A percentile compares a stretch with the other conserved stretches of the same genome.
Evolutionary conservation across 1,139 yeast species (phyloP).

Genomic region (Hansenula lynferdii): DNA sequence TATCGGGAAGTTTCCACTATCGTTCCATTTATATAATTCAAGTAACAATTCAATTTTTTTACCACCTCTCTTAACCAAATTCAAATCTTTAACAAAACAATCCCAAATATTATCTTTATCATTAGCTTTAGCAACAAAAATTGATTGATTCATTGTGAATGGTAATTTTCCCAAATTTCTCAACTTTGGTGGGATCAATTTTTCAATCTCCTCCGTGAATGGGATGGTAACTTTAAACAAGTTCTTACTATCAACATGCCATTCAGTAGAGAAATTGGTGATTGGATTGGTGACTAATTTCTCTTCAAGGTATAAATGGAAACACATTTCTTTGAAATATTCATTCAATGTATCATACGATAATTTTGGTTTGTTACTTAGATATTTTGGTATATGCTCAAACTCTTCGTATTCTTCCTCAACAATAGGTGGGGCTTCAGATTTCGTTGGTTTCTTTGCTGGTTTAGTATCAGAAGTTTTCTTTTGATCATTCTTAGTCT

Average conservation of each 20-base stretch:
- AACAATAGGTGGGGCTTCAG: constrained; percentile 3
- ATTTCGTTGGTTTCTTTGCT: neutral
- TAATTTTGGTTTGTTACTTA: constrained; percentile 35
- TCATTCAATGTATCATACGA: constrained; percentile 43
- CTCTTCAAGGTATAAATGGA: constrained; percentile 60
- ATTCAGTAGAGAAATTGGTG: constrained; percentile 44
- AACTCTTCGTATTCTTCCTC: constrained; percentile 27
- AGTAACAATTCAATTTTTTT: constrained; percentile 40
- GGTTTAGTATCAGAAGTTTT: too few species aligned
- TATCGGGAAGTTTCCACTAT: constrained; percentile 39
- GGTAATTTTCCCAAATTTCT: constrained; percentile 33
- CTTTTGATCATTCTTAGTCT: too few species aligned
- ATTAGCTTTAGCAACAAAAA: constrained; percentile 32
- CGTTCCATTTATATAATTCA: constrained; percentile 54
- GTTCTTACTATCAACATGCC: constrained; percentile 45
- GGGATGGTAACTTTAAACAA: constrained; percentile 26
- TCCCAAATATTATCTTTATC: constrained; percentile 39
- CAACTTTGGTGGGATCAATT: constrained; percentile 31
- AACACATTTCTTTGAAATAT: constrained; percentile 57
- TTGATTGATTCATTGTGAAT: constrained; percentile 40
- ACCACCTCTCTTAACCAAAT: constrained; percentile 25
- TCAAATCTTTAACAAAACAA: constrained; percentile 36
- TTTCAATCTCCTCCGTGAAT: constrained; percentile 27
- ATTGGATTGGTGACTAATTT: constrained; percentile 40
- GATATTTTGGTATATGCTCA: constrained; percentile 24